Base-by-base conservation (phyloP, 1,284 basidiomycete genomes). In the Salmacisia buchloeana region DNA sequence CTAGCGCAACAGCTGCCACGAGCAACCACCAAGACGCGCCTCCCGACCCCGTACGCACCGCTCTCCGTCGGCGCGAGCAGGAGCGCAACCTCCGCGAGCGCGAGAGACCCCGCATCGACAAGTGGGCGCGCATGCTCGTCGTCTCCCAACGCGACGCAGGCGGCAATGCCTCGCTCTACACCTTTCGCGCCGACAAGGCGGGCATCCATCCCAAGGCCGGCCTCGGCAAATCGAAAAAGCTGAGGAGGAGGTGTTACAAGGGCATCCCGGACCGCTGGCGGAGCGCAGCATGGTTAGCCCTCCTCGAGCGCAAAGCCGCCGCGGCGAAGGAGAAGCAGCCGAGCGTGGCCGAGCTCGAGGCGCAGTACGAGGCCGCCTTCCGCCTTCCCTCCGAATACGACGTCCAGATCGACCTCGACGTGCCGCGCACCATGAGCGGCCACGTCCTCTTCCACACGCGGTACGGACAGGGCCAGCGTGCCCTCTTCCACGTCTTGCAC, bases 211-310 rank as follows among this genome's bases (percentile, higher is more conserved):
- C 68, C 36, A 57, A 45, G 36, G 62, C 65, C 1, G 63, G 63
- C 34, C 60, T 61, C 45, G 75, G 66, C n/a, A 69, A 71, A 63
- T 64, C 61, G 68, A 63, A 71, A 46, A 75, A 82, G 72, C 67
- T 84, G 23, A 84, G 87, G 45, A 82, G 86, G 68, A 85, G 94
- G 38, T 85, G 89, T 57, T 97, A 91, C 84, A 99, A 99, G 80
- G 96, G 94, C 58, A 87, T 98, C 27, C 96, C 94, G 0, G 94
- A 98, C 80, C 85, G 92, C 49, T 98, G 96, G 94, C 85, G 96
- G 56, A 84, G 87, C 63, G 94, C 91, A 1, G 92, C 89, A 1
- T 99, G 94, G 94, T 89, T 89, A 73, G 84, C 90, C 4, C 81
- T 97, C 67, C 78, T 76, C 5, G 59, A 68, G 25, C 46, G 63